phyloP scores from a whole-genome alignment of 2,329 filamentous ascomycete species.

The Xylaria sp. region DNA sequence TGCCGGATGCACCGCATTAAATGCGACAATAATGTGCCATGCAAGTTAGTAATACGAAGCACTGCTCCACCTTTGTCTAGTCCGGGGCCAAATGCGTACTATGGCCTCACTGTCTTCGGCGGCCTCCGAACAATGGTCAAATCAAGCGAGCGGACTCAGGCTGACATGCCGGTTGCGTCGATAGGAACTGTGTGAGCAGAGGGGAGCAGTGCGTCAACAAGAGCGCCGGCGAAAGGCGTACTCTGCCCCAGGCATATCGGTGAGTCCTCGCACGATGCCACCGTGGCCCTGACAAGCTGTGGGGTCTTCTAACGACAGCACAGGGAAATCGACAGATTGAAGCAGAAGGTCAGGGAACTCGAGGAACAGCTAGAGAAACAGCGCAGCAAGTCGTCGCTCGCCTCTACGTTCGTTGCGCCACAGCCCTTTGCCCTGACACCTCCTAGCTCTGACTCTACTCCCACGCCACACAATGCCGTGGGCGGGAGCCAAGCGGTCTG shows the following conservation, averaged over 20 bases:
- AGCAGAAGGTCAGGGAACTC: conserved; percentile 50
- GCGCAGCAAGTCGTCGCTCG: conserved; percentile 23
- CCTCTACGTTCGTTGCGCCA: neutral
- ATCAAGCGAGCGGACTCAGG: conserved; percentile 7
- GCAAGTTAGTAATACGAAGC: conserved; percentile 43
- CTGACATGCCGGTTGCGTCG: conserved; percentile 20
- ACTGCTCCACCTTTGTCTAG: conserved; percentile 7
- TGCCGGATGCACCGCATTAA: conserved; percentile 57
- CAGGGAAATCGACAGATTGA: conserved; percentile 53
- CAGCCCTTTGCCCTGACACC: conserved; percentile 33
- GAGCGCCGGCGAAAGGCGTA: conserved; percentile 48
- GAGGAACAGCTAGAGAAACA: conserved; percentile 44
- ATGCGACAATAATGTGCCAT: conserved; percentile 55
- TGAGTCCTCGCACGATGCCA: conserved; percentile 23
- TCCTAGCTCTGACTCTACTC: conserved; percentile 33
- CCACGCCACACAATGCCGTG: conserved; percentile 15
- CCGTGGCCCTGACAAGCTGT: neutral
- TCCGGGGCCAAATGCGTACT: conserved; percentile 5
- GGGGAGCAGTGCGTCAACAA: conserved; percentile 53
- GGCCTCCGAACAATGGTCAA: neutral
- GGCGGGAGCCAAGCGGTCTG: conserved; percentile 39
- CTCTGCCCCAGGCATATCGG: conserved; percentile 47
- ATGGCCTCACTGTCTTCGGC: conserved; percentile 10
- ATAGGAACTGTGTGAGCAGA: conserved; percentile 52
- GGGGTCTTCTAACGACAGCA: conserved; percentile 16